These are phyloP conservation scores for Mimosa pudica DNA, from an alignment of 306 rosid species.

Conservation along the genomic window DNA sequence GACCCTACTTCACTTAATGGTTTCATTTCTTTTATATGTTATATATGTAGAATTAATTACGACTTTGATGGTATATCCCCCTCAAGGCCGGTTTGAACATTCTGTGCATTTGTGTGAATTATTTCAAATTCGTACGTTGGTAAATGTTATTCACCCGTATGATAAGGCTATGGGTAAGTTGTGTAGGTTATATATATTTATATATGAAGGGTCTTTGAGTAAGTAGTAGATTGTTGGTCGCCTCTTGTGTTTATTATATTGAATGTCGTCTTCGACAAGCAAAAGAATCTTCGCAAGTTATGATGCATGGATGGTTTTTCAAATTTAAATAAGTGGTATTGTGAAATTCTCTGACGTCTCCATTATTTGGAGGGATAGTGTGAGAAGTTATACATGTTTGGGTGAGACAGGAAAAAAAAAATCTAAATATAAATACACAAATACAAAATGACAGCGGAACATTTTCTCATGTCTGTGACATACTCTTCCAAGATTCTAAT, in stretches of 20 bases:
- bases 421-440: not conserved
- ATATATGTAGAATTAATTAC: not conserved
- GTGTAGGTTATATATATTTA: not conserved
- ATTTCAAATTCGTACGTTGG: not conserved
- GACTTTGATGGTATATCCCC: not conserved
- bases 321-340: not conserved
- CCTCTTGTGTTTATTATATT: not conserved
- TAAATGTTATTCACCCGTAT: constrained; percentile 1
- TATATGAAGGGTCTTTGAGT: too few relatives aligned
- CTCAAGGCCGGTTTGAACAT: not conserved
- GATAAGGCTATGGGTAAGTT: not conserved
- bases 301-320: not conserved
- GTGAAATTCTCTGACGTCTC: not conserved
- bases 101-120: not conserved
- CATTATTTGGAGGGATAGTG: not conserved
- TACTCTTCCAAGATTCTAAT: not conserved
- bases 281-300: not conserved
- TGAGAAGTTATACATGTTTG: not conserved
- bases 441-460: not conserved
- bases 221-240: not conserved
- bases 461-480: not conserved
- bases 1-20: not conserved
- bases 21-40: not conserved
- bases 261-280: not conserved
- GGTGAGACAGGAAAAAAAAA: not conserved